These are phyloP conservation scores for Coniella lustricola DNA, from an alignment of 2,329 filamentous ascomycete genomes.

Conservation along the genomic window DNA sequence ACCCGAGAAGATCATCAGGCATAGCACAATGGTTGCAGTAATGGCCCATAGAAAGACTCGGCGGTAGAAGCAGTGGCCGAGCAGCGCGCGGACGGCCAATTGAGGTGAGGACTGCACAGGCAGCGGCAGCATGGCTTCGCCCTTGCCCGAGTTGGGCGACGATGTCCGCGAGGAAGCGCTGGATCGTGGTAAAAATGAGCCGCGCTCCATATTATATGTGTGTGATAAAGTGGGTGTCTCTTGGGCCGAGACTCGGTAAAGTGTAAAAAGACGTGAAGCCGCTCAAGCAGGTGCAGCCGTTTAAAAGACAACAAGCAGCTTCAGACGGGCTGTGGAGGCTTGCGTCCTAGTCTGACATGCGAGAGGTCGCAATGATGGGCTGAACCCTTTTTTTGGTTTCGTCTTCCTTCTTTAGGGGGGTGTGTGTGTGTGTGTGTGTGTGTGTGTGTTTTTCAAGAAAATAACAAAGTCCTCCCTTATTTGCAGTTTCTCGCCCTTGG, in stretches of 20 bases:
- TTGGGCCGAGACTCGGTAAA: neutral
- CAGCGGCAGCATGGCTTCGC: constrained; percentile 10
- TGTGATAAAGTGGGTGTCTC: neutral
- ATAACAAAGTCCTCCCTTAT: too few species aligned
- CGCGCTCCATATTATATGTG: constrained; percentile 10
- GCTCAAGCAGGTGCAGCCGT: constrained; percentile 2
- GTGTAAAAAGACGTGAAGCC: constrained; percentile 1
- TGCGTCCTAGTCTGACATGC: constrained; percentile 4
- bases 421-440: too few species aligned
- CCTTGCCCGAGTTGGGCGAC: constrained; percentile 13
- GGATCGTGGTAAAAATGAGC: constrained; percentile 7
- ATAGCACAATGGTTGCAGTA: constrained; percentile 34
- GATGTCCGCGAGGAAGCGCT: constrained; percentile 10
- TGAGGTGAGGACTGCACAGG: constrained; percentile 11
- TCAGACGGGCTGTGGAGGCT: neutral
- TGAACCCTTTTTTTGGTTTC: too few species aligned
- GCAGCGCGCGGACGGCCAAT: constrained; percentile 35
- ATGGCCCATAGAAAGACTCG: constrained; percentile 45
- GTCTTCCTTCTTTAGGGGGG: too few species aligned
- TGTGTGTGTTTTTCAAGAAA: too few species aligned
- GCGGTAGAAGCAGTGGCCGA: constrained; percentile 47
- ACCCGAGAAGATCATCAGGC: constrained; percentile 33
- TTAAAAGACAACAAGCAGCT: constrained; percentile 7
- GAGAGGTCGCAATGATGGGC: neutral
- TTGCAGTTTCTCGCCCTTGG: too few species aligned